These are phyloP conservation scores for Terana coerulea DNA, from an alignment of 768 basidiomycete species.

Conservation along the genomic window DNA sequence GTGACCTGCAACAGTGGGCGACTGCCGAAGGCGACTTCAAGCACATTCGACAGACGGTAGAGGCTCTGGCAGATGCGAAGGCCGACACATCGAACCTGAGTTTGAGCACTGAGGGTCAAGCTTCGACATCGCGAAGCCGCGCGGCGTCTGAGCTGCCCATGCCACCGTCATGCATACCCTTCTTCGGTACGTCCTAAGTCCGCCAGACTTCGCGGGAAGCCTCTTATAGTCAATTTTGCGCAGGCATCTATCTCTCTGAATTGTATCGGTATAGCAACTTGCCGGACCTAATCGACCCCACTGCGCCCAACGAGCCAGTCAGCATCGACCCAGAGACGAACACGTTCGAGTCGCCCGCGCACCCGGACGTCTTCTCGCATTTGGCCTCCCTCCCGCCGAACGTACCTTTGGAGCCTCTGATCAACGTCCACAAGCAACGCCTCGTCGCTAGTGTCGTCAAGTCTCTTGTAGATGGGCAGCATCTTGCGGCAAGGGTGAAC, in stretches of 20 bases:
- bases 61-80: constrained; percentile 63
- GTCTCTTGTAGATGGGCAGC: constrained; percentile 76
- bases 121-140: constrained; percentile 30
- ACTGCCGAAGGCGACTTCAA: constrained; percentile 67
- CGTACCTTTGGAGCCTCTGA: constrained; percentile 82
- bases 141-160: constrained; percentile 34
- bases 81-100: constrained; percentile 51
- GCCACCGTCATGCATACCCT: constrained; percentile 70
- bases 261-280: constrained; percentile 60
- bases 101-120: constrained; percentile 38
- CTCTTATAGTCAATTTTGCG: not conserved
- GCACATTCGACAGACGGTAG: constrained; percentile 63
- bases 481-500: constrained; percentile 70
- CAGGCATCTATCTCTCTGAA: constrained; percentile 77
- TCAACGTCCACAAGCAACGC: constrained; percentile 88
- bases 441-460: constrained; percentile 79
- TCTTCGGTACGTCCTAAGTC: constrained; percentile 55
- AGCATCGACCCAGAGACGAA: constrained; percentile 58
- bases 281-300: constrained; percentile 82
- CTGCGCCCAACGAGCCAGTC: constrained; percentile 66
- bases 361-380: constrained; percentile 76
- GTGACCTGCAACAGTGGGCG: constrained; percentile 66
- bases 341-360: constrained; percentile 64
- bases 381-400: constrained; percentile 67
- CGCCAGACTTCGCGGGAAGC: not conserved